Conservation (phyloP, 176 grass and related monocot species). For the sorghum (Sorghum bicolor) region DNA sequence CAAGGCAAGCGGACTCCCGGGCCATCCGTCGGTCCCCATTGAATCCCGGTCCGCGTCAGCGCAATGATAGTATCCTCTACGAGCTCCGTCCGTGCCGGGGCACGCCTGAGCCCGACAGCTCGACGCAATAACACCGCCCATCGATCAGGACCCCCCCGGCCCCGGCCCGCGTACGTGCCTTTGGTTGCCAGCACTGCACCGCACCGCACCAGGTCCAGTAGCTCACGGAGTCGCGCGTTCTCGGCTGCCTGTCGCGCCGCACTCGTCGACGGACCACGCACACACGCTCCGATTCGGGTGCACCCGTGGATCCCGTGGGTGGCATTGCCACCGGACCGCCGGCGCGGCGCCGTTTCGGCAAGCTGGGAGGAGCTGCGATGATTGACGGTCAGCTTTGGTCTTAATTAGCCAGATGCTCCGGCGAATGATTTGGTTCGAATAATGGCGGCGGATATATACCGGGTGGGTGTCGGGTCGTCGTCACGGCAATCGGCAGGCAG, state of each 20-base stretch:
- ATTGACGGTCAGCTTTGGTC: background rate
- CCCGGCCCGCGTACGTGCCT: background rate
- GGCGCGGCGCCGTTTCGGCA: background rate
- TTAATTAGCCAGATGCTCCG: background rate
- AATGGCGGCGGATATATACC: constrained; percentile 9
- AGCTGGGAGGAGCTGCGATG: background rate
- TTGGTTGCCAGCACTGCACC: background rate
- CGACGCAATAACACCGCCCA: constrained; percentile 15
- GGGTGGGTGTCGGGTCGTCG: constrained; percentile 22
- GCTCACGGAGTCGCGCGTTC: background rate
- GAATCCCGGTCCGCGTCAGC: no score
- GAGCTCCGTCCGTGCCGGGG: background rate
- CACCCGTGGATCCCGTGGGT: background rate
- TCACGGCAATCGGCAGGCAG: background rate
- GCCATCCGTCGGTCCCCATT: background rate
- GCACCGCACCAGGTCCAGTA: background rate
- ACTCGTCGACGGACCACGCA: background rate
- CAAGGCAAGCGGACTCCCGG: background rate
- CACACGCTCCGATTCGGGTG: no score
- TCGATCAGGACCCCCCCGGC: background rate
- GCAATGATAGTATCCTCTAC: no score
- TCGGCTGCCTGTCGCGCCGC: background rate
- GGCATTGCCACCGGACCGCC: background rate
- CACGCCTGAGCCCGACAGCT: background rate
- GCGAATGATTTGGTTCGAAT: constrained; percentile 15